These are phyloP conservation scores for Globisporangium spinosum DNA, from an alignment of 352 stramenopile species.

Conservation along the genomic window DNA sequence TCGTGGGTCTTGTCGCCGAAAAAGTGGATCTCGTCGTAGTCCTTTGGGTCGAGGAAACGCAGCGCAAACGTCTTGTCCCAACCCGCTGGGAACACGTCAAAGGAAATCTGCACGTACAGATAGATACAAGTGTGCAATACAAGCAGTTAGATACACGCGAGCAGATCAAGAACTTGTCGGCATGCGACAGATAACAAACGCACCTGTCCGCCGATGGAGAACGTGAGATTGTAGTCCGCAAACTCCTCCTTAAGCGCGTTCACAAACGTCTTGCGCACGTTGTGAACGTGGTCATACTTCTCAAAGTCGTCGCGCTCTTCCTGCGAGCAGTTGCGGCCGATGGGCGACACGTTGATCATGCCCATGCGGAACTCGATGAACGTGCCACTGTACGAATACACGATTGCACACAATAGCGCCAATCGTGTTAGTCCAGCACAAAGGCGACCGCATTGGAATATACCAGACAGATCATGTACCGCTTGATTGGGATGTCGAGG, in stretches of 20 bases:
- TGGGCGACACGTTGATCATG: conserved; percentile 99
- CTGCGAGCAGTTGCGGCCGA: conserved; percentile 97
- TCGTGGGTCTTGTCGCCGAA: conserved; percentile 99
- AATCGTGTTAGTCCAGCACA: not conserved
- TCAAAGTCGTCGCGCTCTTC: conserved; percentile 98
- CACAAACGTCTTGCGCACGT: conserved; percentile 95
- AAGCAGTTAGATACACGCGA: no score
- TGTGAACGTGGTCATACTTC: conserved; percentile 93
- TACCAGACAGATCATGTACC: conserved; percentile 29
- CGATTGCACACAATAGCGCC: not conserved
- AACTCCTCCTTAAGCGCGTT: conserved; percentile 94
- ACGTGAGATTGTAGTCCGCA: conserved; percentile 94
- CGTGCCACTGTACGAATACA: conserved; percentile 75
- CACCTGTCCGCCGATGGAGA: conserved; percentile 95
- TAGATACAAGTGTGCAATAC: no score
- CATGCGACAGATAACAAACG: not conserved
- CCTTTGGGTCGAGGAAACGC: conserved; percentile 87
- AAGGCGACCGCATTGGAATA: not conserved
- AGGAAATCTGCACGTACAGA: conserved; percentile 86
- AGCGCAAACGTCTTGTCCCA: conserved; percentile 99
- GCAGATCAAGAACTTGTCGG: not conserved
- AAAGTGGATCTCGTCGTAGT: conserved; percentile 99
- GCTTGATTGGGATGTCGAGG: conserved; percentile 97
- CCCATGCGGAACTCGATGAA: conserved; percentile 99
- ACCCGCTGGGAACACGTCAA: conserved; percentile 97